Evolutionary conservation across 2,329 filamentous ascomycete genomes (phyloP).

Genomic region (Elsinoe batatas): DNA sequence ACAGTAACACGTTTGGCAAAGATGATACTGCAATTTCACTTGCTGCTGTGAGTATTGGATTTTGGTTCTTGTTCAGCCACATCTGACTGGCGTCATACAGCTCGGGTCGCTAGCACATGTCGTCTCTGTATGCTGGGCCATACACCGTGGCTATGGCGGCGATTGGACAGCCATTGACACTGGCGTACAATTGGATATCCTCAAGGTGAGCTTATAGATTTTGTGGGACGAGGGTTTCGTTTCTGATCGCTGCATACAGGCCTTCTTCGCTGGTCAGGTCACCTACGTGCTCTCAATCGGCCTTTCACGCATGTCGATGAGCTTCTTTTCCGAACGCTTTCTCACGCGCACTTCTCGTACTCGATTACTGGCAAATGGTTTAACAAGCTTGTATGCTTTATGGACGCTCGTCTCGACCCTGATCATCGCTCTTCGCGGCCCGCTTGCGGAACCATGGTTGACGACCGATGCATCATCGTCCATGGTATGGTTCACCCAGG

Average conservation of each 20-base stretch:
- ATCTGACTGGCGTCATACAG: background rate
- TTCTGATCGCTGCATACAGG: background rate
- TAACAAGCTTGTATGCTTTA: background rate
- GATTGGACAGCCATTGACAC: background rate
- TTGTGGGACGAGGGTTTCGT: background rate
- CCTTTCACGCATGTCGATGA: background rate
- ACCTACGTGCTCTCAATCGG: slow-evolving; percentile 11
- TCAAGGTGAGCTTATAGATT: background rate
- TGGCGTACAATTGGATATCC: background rate
- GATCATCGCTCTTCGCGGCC: slow-evolving; percentile 4
- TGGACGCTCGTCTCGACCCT: slow-evolving; percentile 7
- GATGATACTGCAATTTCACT: slow-evolving; percentile 11
- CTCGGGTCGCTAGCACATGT: slow-evolving; percentile 3
- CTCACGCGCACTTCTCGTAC: slow-evolving; percentile 6
- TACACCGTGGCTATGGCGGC: slow-evolving; percentile 9
- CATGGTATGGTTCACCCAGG: background rate
- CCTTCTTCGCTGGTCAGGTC: slow-evolving; percentile 3
- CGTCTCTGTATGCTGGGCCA: slow-evolving; percentile 1
- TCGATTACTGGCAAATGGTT: background rate
- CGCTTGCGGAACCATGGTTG: slow-evolving; percentile 8
- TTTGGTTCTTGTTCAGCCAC: background rate
- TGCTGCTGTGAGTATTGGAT: background rate
- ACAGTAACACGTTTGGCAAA: slow-evolving; percentile 6
- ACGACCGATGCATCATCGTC: background rate
- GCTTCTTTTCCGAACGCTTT: slow-evolving; percentile 12